phyloP scores from a whole-genome alignment of 805 yeast species.

The Clavispora vitiphila region DNA sequence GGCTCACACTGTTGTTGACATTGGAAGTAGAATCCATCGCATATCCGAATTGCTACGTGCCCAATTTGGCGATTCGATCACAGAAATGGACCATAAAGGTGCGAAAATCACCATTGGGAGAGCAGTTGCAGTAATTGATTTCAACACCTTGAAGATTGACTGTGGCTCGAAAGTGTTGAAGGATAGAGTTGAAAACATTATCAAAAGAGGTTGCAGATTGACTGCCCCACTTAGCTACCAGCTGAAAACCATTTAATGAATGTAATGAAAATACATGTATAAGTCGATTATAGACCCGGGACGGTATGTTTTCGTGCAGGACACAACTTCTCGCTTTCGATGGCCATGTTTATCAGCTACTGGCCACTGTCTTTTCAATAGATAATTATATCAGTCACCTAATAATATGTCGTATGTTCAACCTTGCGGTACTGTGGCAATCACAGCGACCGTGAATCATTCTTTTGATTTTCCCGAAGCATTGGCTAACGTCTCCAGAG shows the following conservation, averaged over 20 bases:
- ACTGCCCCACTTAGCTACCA: slow-evolving; percentile 75
- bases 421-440: too few relatives aligned
- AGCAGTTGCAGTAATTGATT: slow-evolving; percentile 65
- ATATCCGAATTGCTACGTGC: slow-evolving; percentile 63
- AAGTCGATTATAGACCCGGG: neutral
- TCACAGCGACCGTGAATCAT: neutral
- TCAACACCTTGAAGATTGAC: slow-evolving; percentile 55
- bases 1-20: slow-evolving; percentile 25
- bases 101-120: slow-evolving; percentile 70
- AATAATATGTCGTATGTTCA: slow-evolving; percentile 16
- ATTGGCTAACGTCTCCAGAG: slow-evolving; percentile 41
- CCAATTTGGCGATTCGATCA: slow-evolving; percentile 82
- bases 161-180: slow-evolving; percentile 72
- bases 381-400: neutral
- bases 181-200: slow-evolving; percentile 77
- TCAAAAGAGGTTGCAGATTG: slow-evolving; percentile 70
- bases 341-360: neutral
- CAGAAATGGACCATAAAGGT: slow-evolving; percentile 33
- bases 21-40: slow-evolving; percentile 37
- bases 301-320: neutral
- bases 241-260: slow-evolving; percentile 14
- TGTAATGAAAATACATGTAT: neutral
- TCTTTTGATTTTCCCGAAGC: neutral
- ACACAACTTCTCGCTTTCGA: slow-evolving; percentile 1
- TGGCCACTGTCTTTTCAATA: neutral